Base-by-base conservation (phyloP, 805 yeast species). In the Metschnikowia matae region DNA sequence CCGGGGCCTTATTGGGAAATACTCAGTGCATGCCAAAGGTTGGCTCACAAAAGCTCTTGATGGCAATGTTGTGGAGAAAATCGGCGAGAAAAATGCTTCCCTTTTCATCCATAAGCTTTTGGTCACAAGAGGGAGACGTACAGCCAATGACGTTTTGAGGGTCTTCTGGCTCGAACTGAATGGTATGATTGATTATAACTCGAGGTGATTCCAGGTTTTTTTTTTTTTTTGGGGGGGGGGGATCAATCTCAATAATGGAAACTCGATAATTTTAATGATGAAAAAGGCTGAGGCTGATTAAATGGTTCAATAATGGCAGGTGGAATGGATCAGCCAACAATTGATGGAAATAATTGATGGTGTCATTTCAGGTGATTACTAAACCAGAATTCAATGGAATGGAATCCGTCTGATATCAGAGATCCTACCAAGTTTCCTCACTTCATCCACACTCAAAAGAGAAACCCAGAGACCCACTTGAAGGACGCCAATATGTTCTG, bases 361-460 rank as follows among this genome's bases (percentile, higher is more conserved):
- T 11, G 11, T 8, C 29, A 8, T 26, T 26, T 8, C 29, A 26
- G 11, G 11, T 26, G 29, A 26, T 26, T 26, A 2, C 20, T 18
- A 2, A 2, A 18, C 29, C 29, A 26, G 29, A 11, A 26, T 10
- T 26, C 29, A 26, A 26, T 26, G 4, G 29, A 26, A 10, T 26
- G 10, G 29, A 26, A 8, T 11, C 29, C 29, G 29, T 8, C 29
- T 26, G n/a, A n/a, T n/a, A 71, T 88, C 56, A 82, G 96, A 73
- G 95, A 89, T 67, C 90, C 92, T 48, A 75, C 84, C 52, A 87
- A 89, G 74, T 89, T 88, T 75, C 94, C 95, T 44, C 88, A 84
- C 63, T 87, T 88, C 64, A 88, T 88, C 64, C 96, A 89, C 70
- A 85, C 96, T 18, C 96, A 89, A 69, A 87, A 88, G 82, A 80